Evolutionary conservation across 805 yeast species (phyloP).

Genomic region (Tetrapisispora namnaoensis): DNA sequence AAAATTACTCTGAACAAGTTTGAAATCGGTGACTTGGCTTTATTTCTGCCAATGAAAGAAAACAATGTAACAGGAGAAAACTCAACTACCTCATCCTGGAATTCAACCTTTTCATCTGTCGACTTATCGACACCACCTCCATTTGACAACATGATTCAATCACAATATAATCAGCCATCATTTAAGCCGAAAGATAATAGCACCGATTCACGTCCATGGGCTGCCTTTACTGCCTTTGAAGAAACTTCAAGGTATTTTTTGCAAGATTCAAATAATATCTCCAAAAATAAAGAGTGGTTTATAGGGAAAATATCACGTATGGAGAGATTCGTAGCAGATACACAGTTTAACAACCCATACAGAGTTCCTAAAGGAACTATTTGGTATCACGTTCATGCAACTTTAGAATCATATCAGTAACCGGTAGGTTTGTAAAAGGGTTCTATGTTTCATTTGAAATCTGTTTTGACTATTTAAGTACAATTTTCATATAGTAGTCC

Average conservation of each 20-base stretch:
- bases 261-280: slow-evolving; percentile 33
- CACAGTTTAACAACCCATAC: slow-evolving; percentile 48
- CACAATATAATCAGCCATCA: not conserved
- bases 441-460: too few species aligned
- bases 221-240: slow-evolving; percentile 69
- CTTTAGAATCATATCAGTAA: slow-evolving; percentile 8
- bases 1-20: slow-evolving; percentile 63
- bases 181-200: slow-evolving; percentile 1
- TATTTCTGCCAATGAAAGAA: slow-evolving; percentile 70
- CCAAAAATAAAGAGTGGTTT: slow-evolving; percentile 63
- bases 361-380: slow-evolving; percentile 48
- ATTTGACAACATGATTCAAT: slow-evolving; percentile 9
- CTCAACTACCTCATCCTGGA: slow-evolving; percentile 17
- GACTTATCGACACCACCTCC: slow-evolving; percentile 28
- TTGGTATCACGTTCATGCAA: slow-evolving; percentile 58
- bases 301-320: slow-evolving; percentile 60
- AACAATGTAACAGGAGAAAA: slow-evolving; percentile 11
- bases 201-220: slow-evolving; percentile 57
- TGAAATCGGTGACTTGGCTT: slow-evolving; percentile 63
- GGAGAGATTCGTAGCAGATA: slow-evolving; percentile 43
- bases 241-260: slow-evolving; percentile 81
- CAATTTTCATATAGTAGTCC: too few species aligned
- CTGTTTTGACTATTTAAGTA: too few species aligned
- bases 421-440: too few species aligned
- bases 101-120: slow-evolving; percentile 28